phyloP scores from a whole-genome alignment of 345 rosid genomes.

The Hibiscus tridactylites region DNA sequence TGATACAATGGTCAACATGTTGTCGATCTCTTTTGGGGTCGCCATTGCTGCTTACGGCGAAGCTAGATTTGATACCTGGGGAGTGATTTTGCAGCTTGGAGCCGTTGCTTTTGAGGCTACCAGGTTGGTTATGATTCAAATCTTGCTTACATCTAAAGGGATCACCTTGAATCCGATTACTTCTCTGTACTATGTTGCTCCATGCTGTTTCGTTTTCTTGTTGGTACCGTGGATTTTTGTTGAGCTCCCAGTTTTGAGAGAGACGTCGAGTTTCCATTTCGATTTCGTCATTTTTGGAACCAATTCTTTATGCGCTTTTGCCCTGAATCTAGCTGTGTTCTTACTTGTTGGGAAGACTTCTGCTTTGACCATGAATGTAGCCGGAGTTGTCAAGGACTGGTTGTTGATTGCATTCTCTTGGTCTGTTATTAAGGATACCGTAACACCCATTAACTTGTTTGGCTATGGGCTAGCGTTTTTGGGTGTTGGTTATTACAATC shows the following conservation, averaged over 20 bases:
- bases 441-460: conserved; percentile 72
- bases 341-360: conserved; percentile 93
- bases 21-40: conserved; percentile 89
- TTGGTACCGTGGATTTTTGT: conserved; percentile 88
- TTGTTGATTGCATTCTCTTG: conserved; percentile 89
- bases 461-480: conserved; percentile 87
- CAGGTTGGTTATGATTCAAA: conserved; percentile 80
- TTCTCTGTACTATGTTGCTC: conserved; percentile 76
- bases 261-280: conserved; percentile 76
- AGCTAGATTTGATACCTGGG: conserved; percentile 88
- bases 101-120: conserved; percentile 95
- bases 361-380: conserved; percentile 95
- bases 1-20: conserved; percentile 79
- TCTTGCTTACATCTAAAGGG: conserved; percentile 82
- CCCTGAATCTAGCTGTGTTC: conserved; percentile 89
- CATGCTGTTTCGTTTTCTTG: conserved; percentile 78
- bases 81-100: conserved; percentile 76
- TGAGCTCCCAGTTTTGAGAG: conserved; percentile 59
- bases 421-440: conserved; percentile 96
- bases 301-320: conserved; percentile 83
- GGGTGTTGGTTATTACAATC: conserved; percentile 91
- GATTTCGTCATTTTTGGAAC: conserved; percentile 87
- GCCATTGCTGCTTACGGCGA: conserved; percentile 90
- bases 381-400: conserved; percentile 98
- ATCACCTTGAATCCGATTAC: conserved; percentile 80